Conservation (phyloP, 2,329 filamentous ascomycete species). For the Colletotrichum sp. region DNA sequence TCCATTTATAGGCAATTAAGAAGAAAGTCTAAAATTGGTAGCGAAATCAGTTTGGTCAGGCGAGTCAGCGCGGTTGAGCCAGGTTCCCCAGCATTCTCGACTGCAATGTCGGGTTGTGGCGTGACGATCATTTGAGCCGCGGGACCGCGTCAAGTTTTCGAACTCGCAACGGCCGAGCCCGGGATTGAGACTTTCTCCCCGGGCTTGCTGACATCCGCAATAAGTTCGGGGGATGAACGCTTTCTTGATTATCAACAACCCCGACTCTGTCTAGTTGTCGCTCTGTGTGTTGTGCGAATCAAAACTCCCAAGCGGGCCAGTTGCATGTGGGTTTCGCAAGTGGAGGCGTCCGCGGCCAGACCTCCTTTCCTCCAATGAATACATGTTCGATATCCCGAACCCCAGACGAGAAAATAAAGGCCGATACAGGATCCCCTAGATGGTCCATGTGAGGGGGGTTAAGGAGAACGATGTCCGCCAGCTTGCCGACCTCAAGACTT, state of each 20-base stretch:
- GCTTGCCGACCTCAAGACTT: background rate
- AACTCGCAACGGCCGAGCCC: rapidly evolving
- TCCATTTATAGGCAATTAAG: background rate
- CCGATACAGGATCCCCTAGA: background rate
- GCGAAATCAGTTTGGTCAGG: background rate
- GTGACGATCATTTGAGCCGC: background rate
- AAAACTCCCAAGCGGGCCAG: background rate
- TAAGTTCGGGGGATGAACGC: background rate
- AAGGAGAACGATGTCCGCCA: background rate
- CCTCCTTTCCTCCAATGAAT: background rate
- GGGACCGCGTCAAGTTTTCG: background rate
- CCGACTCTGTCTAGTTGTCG: background rate
- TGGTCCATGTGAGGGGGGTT: background rate
- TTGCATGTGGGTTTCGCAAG: background rate
- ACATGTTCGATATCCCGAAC: background rate
- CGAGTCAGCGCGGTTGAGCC: background rate
- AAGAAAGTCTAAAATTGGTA: background rate
- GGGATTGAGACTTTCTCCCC: background rate
- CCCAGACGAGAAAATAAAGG: background rate
- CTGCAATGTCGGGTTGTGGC: background rate
- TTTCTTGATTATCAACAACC: background rate
- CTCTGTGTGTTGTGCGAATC: background rate
- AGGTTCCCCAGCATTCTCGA: background rate
- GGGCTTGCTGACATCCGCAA: background rate
- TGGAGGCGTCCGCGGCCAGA: background rate